These are phyloP conservation scores for Hypoxylon rubiginosum DNA, from an alignment of 2,329 filamentous ascomycete species.

Conservation along the genomic window DNA sequence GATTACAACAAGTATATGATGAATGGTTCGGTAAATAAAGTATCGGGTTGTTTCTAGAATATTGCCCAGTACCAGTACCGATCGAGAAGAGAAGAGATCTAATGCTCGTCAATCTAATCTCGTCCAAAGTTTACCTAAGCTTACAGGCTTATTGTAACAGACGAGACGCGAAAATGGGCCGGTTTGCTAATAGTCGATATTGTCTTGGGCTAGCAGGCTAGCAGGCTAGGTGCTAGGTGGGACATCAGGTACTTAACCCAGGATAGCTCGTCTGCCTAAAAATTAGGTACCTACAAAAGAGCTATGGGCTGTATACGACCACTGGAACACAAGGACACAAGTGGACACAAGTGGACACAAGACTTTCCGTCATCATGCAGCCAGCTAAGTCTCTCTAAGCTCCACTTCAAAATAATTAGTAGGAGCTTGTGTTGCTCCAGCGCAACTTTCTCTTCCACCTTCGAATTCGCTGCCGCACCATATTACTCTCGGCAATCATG, in stretches of 20 bases:
- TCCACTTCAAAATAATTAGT: not conserved
- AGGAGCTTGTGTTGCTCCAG: conserved; percentile 21
- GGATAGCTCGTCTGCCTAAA: conserved; percentile 10
- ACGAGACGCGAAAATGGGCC: not conserved
- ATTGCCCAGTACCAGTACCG: not conserved
- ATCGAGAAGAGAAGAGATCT: conserved; percentile 17
- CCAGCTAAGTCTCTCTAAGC: not conserved
- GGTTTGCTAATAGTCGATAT: conserved; percentile 22
- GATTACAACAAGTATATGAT: conserved; percentile 8
- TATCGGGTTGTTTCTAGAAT: not conserved
- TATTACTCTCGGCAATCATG: conserved; percentile 57
- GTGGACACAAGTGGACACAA: too few relatives aligned
- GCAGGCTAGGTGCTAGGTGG: conserved; percentile 13
- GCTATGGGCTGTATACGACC: not conserved
- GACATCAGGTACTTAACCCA: conserved; percentile 13
- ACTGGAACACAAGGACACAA: not conserved
- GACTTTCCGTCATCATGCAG: conserved; percentile 21
- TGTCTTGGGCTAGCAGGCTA: not conserved
- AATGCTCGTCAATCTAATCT: conserved; percentile 3
- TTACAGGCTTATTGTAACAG: not conserved
- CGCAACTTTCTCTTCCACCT: conserved; percentile 16
- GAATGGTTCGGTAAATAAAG: conserved; percentile 13
- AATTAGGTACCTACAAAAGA: conserved; percentile 9
- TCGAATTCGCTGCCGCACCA: not conserved
- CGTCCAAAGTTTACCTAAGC: not conserved